Evolutionary conservation across 805 yeast species (phyloP), one percentile per base, ranked within the genome.

Genomic region (Cyberlindnera saturnus): DNA sequence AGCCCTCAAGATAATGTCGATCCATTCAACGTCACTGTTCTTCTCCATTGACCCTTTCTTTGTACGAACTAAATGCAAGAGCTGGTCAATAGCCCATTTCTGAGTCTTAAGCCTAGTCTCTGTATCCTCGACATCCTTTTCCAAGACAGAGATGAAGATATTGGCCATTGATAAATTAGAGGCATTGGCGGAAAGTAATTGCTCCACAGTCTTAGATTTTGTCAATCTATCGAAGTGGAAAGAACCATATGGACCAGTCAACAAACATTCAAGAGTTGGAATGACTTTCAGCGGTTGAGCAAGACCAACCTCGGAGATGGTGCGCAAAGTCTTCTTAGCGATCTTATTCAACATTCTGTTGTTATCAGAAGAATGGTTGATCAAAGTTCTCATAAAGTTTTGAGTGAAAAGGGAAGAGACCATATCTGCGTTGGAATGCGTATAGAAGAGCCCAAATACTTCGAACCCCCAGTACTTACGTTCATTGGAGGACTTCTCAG

Each of bases 391-490:
- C 66, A 82, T 61, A 28, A 90, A 68, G 57, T 88, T 86, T 26
- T 74, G 77, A 6, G 85, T 74, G 58, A 84, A 72, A 2, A 82
- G 50, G 8, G 33, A 33, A 3, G 51, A 36, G 1, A 61, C 49
- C 4, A 52, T 36, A 10, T 56, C 42, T 4, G 60, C 42, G 3
- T 61, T 49, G 6, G 60, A 51, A 7, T 47, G 43, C 35, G 61
- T 57, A 6, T 81, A 58, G 43, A 79, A 70, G 40, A 71, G 66
- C 34, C 65, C 70, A 47, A 90, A 79, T 10, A 89, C 74, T 52
- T 85, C 85, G 53, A 90, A 79, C 0, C 96, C 98, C 75, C 87
- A 77, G 61, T 74, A 86, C 60, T 90, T 91, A 44, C 96, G 71
- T 61, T 90, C 97, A 29, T 82, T 77, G 1, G 96, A 88, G 0